These are phyloP conservation scores for Neurospora sp. DNA, from an alignment of 495 filamentous ascomycete species.

Conservation along the genomic window DNA sequence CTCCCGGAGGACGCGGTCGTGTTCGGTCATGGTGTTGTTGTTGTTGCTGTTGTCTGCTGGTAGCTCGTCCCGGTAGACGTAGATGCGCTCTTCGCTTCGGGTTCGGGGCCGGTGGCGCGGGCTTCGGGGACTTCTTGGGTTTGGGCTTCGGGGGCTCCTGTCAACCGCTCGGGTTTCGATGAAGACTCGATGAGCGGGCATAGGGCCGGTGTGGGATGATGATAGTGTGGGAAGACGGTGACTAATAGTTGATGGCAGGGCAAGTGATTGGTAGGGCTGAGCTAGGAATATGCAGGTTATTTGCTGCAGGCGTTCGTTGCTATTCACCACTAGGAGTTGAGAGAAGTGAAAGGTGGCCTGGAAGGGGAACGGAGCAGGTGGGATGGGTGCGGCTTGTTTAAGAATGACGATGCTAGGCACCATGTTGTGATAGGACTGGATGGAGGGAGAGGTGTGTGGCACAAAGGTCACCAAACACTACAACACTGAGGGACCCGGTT, in stretches of 20 bases:
- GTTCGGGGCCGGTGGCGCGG: conserved; percentile 4
- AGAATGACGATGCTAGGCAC: background rate
- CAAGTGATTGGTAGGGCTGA: background rate
- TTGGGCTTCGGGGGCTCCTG: conserved; percentile 1
- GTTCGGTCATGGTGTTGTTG: conserved; percentile 10
- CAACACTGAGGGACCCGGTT: background rate
- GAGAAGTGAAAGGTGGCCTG: background rate
- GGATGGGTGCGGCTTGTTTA: background rate
- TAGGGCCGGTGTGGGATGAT: background rate
- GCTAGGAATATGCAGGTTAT: background rate
- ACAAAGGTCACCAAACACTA: background rate
- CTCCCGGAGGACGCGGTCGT: conserved; percentile 9
- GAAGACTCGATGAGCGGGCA: conserved; percentile 13
- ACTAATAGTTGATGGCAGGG: background rate
- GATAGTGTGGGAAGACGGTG: background rate
- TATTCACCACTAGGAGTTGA: background rate
- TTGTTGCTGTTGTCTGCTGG: background rate
- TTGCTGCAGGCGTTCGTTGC: background rate
- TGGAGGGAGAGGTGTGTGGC: background rate
- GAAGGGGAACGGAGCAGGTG: background rate
- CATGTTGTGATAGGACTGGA: background rate
- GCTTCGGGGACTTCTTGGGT: conserved; percentile 7
- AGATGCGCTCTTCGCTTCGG: conserved; percentile 13
- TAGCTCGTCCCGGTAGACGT: conserved; percentile 13
- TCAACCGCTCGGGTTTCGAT: conserved; percentile 8